Evolutionary conservation across 495 filamentous ascomycete species (phyloP), one percentile per base, ranked within the genome.

Genomic region (Xeromyces bisporus): DNA sequence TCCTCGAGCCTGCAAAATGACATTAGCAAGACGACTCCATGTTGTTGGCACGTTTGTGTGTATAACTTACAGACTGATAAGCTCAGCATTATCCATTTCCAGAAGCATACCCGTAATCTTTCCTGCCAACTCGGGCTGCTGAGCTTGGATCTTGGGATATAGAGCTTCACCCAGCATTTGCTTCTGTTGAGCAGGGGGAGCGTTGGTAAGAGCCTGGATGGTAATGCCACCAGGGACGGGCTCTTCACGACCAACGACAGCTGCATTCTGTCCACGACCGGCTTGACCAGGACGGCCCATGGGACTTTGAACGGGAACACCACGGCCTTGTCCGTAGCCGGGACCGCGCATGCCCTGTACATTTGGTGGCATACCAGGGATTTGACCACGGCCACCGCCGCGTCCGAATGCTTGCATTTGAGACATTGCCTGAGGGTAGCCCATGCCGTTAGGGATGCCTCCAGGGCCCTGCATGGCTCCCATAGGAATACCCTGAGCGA

Each of bases 21-120:
- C 27, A 25, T 44, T 42, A 43, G 26, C 11, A 36, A 15, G n/a
- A n/a, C n/a, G n/a, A n/a, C n/a, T n/a, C n/a, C n/a, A n/a, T n/a
- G n/a, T n/a, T n/a, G n/a, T n/a, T n/a, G n/a, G n/a, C n/a, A n/a
- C n/a, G n/a, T n/a, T n/a, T n/a, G 15, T 25, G 14, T 15, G 23
- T 38, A 28, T 40, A 36, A 85, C 89, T 83, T 75, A 97, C 89
- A 99, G 68, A 55, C 77, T 78, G 47, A 99, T 60, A 39, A 99
- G 60, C 66, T 99, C 89, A 28, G 62, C 40, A 51, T 94, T 94
- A 39, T 94, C 89, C 89, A 99, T 99, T 70, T 99, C 89, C 43
- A 99, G 51, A 46, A 99, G 73, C 89, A 99, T 99, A 56, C 89
- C 89, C 37, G 89, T 99, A 49, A 99, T 94, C 77, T 99, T 99